Conservation (phyloP, 306 rosid genomes). For the Arachis hypogaea region DNA sequence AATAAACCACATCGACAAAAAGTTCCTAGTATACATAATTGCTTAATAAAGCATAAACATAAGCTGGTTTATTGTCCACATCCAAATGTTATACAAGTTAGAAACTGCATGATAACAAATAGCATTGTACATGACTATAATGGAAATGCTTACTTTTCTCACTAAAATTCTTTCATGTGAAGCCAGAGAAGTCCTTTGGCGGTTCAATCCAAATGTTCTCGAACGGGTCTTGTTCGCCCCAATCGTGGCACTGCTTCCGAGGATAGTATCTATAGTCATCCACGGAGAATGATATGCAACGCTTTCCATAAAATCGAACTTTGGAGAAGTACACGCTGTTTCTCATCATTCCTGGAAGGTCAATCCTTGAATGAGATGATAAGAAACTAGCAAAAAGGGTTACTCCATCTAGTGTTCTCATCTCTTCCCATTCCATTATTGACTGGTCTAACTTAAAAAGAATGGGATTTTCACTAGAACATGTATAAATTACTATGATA, state of each 20-base stretch:
- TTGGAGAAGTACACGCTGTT: conserved; percentile 79
- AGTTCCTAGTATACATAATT: conserved; percentile 24
- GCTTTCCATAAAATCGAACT: conserved; percentile 81
- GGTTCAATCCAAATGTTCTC: conserved; percentile 87
- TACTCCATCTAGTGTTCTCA: conserved; percentile 63
- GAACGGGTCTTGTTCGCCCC: conserved; percentile 89
- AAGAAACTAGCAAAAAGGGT: conserved; percentile 79
- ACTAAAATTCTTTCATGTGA: conserved; percentile 51
- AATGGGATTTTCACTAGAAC: conserved; percentile 80
- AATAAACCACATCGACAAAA: conserved; percentile 5
- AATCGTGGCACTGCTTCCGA: conserved; percentile 83
- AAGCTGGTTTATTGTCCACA: conserved; percentile 30
- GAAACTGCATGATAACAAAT: conserved; percentile 31
- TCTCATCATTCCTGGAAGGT: conserved; percentile 73
- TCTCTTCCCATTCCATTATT: conserved; percentile 77
- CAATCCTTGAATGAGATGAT: conserved; percentile 69
- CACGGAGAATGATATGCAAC: conserved; percentile 80
- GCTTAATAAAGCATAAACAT: conserved; percentile 13
- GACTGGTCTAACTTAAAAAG: conserved; percentile 67
- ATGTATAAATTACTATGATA: conserved; percentile 72
- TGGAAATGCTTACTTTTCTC: conserved; percentile 41
- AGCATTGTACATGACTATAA: conserved; percentile 30
- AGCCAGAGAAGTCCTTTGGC: conserved; percentile 63
- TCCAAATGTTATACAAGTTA: conserved; percentile 7
- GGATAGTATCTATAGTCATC: conserved; percentile 71